Percentiles rank a stretch among this genome's conserved stretches.
Conservation (phyloP, 805 yeast species). For the Teunomyces tritomae region DNA sequence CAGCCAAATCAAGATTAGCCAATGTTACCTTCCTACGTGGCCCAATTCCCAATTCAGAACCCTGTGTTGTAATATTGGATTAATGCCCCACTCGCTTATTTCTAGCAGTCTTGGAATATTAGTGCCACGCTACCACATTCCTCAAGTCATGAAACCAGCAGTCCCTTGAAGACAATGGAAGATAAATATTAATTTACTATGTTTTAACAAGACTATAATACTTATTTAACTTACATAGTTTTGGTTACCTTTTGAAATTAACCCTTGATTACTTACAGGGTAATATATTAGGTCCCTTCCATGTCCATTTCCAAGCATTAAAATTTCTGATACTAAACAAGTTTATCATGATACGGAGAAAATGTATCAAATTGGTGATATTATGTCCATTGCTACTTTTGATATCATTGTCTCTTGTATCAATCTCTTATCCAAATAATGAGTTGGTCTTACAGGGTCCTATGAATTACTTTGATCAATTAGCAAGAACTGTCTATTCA, state of each 20-base stretch:
- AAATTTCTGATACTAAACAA: background rate
- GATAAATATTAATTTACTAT: no score
- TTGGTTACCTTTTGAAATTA: no score
- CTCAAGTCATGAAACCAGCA: background rate
- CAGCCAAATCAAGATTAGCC: background rate
- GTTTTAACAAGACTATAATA: no score
- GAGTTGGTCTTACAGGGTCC: background rate
- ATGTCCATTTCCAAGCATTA: background rate
- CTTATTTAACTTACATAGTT: no score
- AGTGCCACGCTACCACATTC: background rate
- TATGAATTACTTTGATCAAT: conserved; percentile 14
- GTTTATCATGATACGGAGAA: conserved; percentile 14
- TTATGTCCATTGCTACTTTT: conserved; percentile 12
- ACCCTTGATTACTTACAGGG: no score
- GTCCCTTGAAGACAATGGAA: no score
- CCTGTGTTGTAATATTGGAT: background rate
- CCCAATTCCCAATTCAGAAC: background rate
- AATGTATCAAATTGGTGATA: conserved; percentile 14
- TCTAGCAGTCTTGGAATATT: background rate
- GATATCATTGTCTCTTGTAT: conserved; percentile 12
- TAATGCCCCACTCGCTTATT: background rate
- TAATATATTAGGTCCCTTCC: no score
- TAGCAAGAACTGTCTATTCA: conserved; percentile 11
- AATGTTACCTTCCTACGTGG: background rate
- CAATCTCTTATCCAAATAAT: conserved; percentile 1